Base-by-base conservation (phyloP, 306 rosid species). In the Senna tora region DNA sequence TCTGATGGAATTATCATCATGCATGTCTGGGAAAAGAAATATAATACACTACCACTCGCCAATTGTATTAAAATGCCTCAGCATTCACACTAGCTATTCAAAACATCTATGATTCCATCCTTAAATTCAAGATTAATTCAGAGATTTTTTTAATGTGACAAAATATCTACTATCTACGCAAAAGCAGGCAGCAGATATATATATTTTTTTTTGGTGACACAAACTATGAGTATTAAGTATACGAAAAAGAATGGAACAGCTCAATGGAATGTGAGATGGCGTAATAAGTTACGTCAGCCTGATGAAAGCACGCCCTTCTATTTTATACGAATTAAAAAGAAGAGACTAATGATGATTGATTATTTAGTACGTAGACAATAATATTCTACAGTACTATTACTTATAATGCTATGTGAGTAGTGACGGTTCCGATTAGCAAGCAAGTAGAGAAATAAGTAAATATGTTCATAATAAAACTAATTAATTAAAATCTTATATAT, bases 241-340 rank as follows among this genome's bases (percentile, higher is more conserved):
- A n/a, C n/a, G n/a, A n/a, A n/a, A n/a, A n/a, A n/a, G 30, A 25
- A 25, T 25, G 2, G 30, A 25, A 25, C 30, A 25, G 30, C 30
- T 36, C 39, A 36, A 36, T 36, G 8, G 39, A 7, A 3, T 36
- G 54, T 57, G 15, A 36, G 71, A 56, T 68, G 56, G 62, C 14
- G 39, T 36, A 36, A 4, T 36, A 4, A 34, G 17, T 73, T 75
- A 46, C 77, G 84, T 84, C 76, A 75, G 60, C 75, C 11, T 84
- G 84, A 80, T 63, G 79, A 53, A 76, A 52, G 51, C 49, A 72
- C 33, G 22, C 19, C 67, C 49, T 60, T 4, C 8, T 36, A 36
- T 4, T 36, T 36, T 36, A 36, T 36, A 36, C 8, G 39, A 4
- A 36, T 33, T 2, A 36, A 36, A 25, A 25, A 25, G 3, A 25